A percentile compares a stretch with the other conserved stretches of the same genome.
phyloP scores from a whole-genome alignment of 192 early-diverging fungal species.

The Coemansia sp. region DNA sequence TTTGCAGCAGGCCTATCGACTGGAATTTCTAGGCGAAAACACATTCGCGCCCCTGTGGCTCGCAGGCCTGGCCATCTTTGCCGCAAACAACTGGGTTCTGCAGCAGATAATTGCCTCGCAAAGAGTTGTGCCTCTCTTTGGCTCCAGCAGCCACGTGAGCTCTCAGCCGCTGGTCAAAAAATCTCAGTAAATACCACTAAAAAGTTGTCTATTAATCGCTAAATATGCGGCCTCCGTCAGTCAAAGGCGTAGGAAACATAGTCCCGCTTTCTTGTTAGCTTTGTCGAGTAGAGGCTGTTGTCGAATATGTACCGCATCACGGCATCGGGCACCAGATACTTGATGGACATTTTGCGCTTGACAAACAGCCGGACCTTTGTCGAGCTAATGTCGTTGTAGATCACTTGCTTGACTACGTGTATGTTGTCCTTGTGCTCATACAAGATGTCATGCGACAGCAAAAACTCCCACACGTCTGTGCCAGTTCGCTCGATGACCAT shows the following conservation, averaged over 20 bases:
- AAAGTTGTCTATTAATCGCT: not conserved
- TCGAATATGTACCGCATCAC: conserved; percentile 88
- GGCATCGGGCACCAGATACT: conserved; percentile 87
- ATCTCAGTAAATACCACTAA: not conserved
- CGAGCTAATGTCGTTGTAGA: conserved; percentile 97
- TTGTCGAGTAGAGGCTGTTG: conserved; percentile 69
- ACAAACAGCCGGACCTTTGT: conserved; percentile 96
- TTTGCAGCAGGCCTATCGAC: conserved; percentile 79
- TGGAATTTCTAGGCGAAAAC: conserved; percentile 85
- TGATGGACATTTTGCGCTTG: conserved; percentile 89
- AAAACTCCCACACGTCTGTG: conserved; percentile 88
- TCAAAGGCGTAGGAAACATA: conserved; percentile 55
- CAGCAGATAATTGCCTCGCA: conserved; percentile 43
- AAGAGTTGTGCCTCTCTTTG: conserved; percentile 28
- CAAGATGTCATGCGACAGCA: conserved; percentile 86
- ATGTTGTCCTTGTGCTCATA: conserved; percentile 89
- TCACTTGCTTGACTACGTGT: conserved; percentile 90
- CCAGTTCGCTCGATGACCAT: conserved; percentile 94
- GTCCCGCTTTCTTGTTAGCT: conserved; percentile 54
- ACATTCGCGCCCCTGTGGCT: conserved; percentile 76
- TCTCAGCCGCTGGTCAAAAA: conserved; percentile 1
- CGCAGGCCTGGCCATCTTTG: conserved; percentile 70
- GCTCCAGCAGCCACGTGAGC: not conserved
- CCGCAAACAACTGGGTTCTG: conserved; percentile 71
- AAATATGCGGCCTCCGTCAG: not conserved